Evolutionary conservation across 2,329 filamentous ascomycete species (phyloP).

Genomic region (Mariannaea sp.): DNA sequence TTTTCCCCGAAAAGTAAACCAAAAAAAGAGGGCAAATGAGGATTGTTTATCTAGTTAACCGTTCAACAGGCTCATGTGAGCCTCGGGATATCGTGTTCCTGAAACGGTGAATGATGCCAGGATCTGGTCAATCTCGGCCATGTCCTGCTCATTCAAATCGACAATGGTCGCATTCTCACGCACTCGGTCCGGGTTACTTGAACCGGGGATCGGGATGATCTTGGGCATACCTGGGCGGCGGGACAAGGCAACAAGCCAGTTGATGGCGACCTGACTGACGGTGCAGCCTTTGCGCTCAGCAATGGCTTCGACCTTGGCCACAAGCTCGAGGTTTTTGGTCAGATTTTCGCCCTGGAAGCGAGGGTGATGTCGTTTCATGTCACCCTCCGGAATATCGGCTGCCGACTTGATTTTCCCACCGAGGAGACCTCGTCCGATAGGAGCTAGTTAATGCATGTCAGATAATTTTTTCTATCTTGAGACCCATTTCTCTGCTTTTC

Average conservation of each 20-base stretch:
- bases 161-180: slow-evolving; percentile 63
- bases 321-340: slow-evolving; percentile 65
- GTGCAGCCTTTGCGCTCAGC: slow-evolving; percentile 65
- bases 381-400: slow-evolving; percentile 60
- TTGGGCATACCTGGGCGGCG: slow-evolving; percentile 56
- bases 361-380: slow-evolving; percentile 53
- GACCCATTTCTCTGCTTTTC: neutral
- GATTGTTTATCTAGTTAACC: slow-evolving; percentile 12
- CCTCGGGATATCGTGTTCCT: slow-evolving; percentile 54
- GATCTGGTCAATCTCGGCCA: slow-evolving; percentile 55
- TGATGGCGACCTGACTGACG: slow-evolving; percentile 67
- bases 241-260: slow-evolving; percentile 61
- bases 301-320: slow-evolving; percentile 59
- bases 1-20: no score
- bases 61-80: slow-evolving; percentile 25
- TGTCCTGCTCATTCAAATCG: slow-evolving; percentile 55
- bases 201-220: slow-evolving; percentile 71
- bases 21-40: neutral
- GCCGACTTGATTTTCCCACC: slow-evolving; percentile 58
- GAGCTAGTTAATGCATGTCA: slow-evolving; percentile 39
- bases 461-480: neutral
- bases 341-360: slow-evolving; percentile 68
- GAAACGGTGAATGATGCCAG: slow-evolving; percentile 53
- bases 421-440: slow-evolving; percentile 54
- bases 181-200: slow-evolving; percentile 60